Conservation (phyloP, 164 flowering plant genomes). For the Hamamelis virginiana region DNA sequence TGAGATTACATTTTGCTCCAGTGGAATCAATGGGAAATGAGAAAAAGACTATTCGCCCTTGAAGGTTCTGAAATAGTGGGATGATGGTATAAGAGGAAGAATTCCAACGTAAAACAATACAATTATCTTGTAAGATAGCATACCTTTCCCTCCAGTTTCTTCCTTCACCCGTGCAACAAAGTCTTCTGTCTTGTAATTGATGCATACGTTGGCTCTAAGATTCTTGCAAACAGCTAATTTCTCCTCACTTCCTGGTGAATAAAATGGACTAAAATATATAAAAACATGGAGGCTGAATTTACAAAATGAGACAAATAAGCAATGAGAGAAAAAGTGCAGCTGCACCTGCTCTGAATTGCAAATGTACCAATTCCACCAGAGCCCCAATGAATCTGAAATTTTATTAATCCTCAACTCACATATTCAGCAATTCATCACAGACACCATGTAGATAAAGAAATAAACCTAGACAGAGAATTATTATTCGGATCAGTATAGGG, state of each 20-base stretch:
- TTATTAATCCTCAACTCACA: background rate
- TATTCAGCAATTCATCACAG: background rate
- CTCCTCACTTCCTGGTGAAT: slow-evolving; percentile 58
- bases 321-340: background rate
- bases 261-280: background rate
- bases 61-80: background rate
- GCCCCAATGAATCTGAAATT: slow-evolving; percentile 83
- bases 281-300: background rate
- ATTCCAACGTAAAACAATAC: background rate
- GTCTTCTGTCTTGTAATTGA: slow-evolving; percentile 94
- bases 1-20: background rate
- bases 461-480: background rate
- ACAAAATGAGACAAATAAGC: background rate
- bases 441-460: no score
- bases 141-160: slow-evolving; percentile 91
- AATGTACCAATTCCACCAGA: slow-evolving; percentile 97
- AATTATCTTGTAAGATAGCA: background rate
- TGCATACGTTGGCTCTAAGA: slow-evolving; percentile 92
- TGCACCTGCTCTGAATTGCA: slow-evolving; percentile 90
- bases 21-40: background rate
- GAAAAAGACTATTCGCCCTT: no score
- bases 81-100: background rate
- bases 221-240: slow-evolving; percentile 78
- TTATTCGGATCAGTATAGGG: background rate
- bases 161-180: slow-evolving; percentile 87